These are phyloP conservation scores for Tolypocladium endophyticum DNA, from an alignment of 2,329 filamentous ascomycete species.

Conservation along the genomic window DNA sequence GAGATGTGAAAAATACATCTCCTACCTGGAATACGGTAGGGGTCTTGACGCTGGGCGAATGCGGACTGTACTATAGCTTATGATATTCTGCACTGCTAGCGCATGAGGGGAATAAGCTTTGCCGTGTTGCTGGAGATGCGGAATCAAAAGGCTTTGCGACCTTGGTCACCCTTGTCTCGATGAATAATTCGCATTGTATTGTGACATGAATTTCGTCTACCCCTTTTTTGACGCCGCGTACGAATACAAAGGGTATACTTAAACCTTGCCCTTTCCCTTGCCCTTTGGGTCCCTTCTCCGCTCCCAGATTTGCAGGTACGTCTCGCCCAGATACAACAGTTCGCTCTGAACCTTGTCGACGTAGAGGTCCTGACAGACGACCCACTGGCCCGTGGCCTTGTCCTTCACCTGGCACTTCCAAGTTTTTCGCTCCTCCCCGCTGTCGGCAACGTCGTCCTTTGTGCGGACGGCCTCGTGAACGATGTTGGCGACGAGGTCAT, in stretches of 20 bases:
- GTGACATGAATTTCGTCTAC: neutral
- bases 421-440: slow-evolving; percentile 75
- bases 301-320: slow-evolving; percentile 96
- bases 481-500: slow-evolving; percentile 93
- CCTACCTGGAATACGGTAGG: slow-evolving; percentile 1
- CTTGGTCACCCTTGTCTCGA: neutral
- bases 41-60: neutral
- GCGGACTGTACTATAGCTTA: slow-evolving; percentile 3
- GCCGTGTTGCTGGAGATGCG: neutral
- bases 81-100: neutral
- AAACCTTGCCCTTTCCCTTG: slow-evolving; percentile 21
- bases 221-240: neutral
- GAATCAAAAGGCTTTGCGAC: neutral
- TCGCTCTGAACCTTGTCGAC: slow-evolving; percentile 85
- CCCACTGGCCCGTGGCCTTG: slow-evolving; percentile 75
- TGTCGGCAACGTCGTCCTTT: slow-evolving; percentile 77
- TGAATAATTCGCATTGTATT: neutral
- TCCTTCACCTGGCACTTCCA: slow-evolving; percentile 91
- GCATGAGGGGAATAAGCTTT: neutral
- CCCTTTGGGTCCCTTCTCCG: slow-evolving; percentile 48
- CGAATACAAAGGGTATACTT: neutral
- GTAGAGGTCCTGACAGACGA: slow-evolving; percentile 86
- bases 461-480: slow-evolving; percentile 74
- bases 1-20: neutral
- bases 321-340: slow-evolving; percentile 84